A percentile compares a stretch with the other conserved stretches of the same genome.
Conservation (phyloP, 2,329 filamentous ascomycete species). For the Beauveria bassiana region DNA sequence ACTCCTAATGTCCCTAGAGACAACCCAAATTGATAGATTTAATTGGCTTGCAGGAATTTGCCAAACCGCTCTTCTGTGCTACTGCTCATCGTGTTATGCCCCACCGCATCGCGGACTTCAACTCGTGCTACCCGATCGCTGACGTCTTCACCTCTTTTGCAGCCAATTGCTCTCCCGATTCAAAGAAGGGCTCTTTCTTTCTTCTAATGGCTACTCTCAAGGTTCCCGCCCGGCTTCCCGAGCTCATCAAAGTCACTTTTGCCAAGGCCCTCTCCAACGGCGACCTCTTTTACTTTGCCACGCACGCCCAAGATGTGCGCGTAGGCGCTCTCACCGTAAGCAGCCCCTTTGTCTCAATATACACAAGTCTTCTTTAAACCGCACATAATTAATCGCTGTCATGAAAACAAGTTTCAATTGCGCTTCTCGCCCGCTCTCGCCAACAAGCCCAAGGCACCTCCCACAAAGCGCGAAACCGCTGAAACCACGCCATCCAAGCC, state of each 20-base stretch:
- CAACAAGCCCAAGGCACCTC: slow-evolving; percentile 49
- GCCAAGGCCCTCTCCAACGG: slow-evolving; percentile 37
- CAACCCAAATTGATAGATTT: no score
- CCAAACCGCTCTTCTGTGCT: neutral
- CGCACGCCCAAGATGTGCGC: slow-evolving; percentile 41
- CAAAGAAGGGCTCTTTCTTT: neutral
- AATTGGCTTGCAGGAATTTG: neutral
- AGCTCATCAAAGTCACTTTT: slow-evolving; percentile 43
- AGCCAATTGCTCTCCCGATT: neutral
- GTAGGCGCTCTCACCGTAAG: slow-evolving; percentile 37
- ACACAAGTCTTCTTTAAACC: no score
- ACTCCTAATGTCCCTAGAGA: neutral
- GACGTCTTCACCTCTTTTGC: neutral
- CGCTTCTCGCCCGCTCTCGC: slow-evolving; percentile 63
- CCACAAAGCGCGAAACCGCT: slow-evolving; percentile 28
- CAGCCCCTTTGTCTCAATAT: neutral
- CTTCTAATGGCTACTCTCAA: slow-evolving; percentile 30
- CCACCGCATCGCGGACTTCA: neutral
- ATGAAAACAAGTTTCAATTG: slow-evolving; percentile 57
- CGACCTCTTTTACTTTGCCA: slow-evolving; percentile 47
- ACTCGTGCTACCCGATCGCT: neutral
- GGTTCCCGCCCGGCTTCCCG: slow-evolving; percentile 40
- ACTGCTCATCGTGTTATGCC: neutral
- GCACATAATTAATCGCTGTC: neutral
- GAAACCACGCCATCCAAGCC: slow-evolving; percentile 26